Conservation (phyloP, 495 filamentous ascomycete species). For the Penicillium pancosmium region DNA sequence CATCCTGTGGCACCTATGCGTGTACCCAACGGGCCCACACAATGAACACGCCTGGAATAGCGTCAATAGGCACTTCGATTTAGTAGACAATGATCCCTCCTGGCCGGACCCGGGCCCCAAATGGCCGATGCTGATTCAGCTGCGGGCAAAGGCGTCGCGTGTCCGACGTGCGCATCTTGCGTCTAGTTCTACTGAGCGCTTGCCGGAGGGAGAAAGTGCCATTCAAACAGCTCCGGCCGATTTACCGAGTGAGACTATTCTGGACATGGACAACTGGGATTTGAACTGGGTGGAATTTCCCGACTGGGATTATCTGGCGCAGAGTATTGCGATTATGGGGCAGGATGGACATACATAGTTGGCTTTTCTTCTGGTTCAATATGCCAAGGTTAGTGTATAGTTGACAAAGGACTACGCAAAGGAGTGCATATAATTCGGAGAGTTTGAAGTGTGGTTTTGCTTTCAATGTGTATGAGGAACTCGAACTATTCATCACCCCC, state of each 20-base stretch:
- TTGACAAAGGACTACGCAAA: no score
- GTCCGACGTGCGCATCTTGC: constrained; percentile 19
- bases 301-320: constrained; percentile 27
- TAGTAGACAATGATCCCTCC: constrained; percentile 13
- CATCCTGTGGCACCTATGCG: constrained; percentile 36
- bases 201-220: background rate
- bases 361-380: no score
- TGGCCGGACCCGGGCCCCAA: constrained; percentile 22
- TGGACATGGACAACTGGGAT: constrained; percentile 25
- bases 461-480: no score
- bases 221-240: constrained; percentile 1
- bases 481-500: no score
- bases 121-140: constrained; percentile 26
- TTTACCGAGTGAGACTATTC: background rate
- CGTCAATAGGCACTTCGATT: constrained; percentile 24
- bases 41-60: constrained; percentile 26
- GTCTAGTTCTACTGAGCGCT: background rate
- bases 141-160: constrained; percentile 31
- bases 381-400: no score
- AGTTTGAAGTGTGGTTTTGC: no score
- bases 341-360: constrained; percentile 1
- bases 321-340: constrained; percentile 21
- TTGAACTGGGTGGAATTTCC: constrained; percentile 24
- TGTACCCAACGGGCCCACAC: constrained; percentile 21
- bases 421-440: no score